These are phyloP conservation scores for Aschersonia sp. DNA, from an alignment of 2,329 filamentous ascomycete genomes.

Conservation along the genomic window DNA sequence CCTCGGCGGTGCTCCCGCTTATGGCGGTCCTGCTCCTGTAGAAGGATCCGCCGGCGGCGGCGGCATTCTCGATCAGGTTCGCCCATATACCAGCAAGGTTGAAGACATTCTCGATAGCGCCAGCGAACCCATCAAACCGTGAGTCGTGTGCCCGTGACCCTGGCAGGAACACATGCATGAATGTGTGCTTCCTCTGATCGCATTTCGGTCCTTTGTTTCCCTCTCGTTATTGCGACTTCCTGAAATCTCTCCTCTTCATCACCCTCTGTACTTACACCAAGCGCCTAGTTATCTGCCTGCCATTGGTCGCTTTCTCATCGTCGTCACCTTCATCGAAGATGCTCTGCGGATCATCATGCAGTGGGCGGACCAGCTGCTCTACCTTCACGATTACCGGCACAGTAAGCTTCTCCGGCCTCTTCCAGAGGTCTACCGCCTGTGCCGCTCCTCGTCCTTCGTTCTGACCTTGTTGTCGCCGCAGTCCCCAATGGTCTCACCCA, in stretches of 20 bases:
- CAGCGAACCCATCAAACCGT: slow-evolving; percentile 92
- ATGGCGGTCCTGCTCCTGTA: slow-evolving; percentile 39
- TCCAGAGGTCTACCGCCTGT: background rate
- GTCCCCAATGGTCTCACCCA: slow-evolving; percentile 84
- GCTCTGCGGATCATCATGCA: slow-evolving; percentile 92
- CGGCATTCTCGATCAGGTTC: slow-evolving; percentile 61
- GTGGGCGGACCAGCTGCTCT: slow-evolving; percentile 89
- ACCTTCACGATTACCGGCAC: slow-evolving; percentile 81
- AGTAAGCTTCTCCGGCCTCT: slow-evolving; percentile 45
- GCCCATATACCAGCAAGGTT: slow-evolving; percentile 95
- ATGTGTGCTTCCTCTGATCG: background rate
- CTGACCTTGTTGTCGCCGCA: slow-evolving; percentile 20
- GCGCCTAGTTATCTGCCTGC: slow-evolving; percentile 71
- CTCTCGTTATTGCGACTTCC: too few relatives aligned
- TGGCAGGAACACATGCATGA: background rate
- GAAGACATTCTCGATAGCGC: slow-evolving; percentile 82
- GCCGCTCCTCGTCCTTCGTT: background rate
- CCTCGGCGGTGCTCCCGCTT: slow-evolving; percentile 56
- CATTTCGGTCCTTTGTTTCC: background rate
- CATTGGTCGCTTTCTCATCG: slow-evolving; percentile 93
- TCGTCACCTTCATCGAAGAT: slow-evolving; percentile 97
- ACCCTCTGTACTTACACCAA: background rate
- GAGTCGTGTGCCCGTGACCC: slow-evolving; percentile 10
- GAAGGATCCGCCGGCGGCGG: slow-evolving; percentile 42
- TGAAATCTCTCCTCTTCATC: too few relatives aligned